Evolutionary conservation across 192 early-diverging fungal species (phyloP), one percentile per base, ranked within the genome.

Genomic region (Podochytrium sp.): DNA sequence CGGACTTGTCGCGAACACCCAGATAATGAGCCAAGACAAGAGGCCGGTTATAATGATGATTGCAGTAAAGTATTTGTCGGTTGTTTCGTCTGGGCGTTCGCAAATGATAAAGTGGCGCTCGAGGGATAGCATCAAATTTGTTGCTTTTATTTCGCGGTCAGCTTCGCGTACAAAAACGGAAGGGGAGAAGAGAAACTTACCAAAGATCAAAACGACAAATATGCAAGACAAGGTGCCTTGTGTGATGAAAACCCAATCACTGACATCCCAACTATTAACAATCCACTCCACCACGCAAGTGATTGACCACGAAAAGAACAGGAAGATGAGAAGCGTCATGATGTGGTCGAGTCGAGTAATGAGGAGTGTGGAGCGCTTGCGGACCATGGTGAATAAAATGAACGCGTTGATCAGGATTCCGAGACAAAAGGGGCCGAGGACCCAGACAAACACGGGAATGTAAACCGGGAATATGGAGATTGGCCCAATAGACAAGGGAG

Each of bases 381-480:
- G 38, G 6, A 62, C 33, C 1, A 62, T 38, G 2, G 60, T 62
- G 60, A 35, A 10, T 18, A 39, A 37, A n/a, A 62, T 39, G 60
- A 62, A 1, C 6, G 16, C 60, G 27, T 62, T 62, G 60, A 62
- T 16, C 16, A 62, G 20, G 29, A 38, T 2, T 14, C 60, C 60
- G 16, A 62, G 0, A 16, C 16, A 18, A 62, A 62, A 62, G 33
- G 38, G 10, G 1, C 33, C 33, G 18, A 62, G 14, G 16, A 62
- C 60, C 6, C 34, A 16, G 10, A 39, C 60, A 62, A 38, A 39
- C 14, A 12, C 20, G 16, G 60, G 60, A 27, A 62, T 62, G 60
- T 62, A 62, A 35, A 62, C 38, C 1, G 60, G 60, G 60, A 62
- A 62, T 14, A 62, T n/a, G n/a, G n/a, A n/a, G n/a, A n/a, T n/a